Evolutionary conservation across 2,329 filamentous ascomycete genomes (phyloP).

Genomic region (Talaromyces sp.): DNA sequence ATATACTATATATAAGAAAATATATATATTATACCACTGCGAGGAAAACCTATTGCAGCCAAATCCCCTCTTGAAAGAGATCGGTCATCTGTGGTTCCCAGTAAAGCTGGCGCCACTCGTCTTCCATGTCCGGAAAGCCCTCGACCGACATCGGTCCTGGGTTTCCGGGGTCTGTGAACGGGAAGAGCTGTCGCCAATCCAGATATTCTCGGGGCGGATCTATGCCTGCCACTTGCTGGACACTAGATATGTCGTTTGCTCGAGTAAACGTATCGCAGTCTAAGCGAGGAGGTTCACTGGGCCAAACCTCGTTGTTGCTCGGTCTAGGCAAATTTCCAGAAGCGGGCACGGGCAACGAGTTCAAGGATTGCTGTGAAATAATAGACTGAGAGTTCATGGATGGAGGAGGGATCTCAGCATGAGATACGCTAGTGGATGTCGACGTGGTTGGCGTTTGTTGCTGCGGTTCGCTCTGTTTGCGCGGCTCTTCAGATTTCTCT

Average conservation of each 20-base stretch:
- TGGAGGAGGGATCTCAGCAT: neutral
- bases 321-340: neutral
- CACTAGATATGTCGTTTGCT: constrained; percentile 8
- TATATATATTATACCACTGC: no score
- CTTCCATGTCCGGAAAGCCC: constrained; percentile 35
- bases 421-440: neutral
- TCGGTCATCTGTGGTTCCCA: constrained; percentile 39
- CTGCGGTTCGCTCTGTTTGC: neutral
- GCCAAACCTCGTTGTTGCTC: neutral
- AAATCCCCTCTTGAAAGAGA: constrained; percentile 35
- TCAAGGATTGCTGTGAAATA: neutral
- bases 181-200: constrained; percentile 39
- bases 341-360: neutral
- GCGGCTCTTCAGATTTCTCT: neutral
- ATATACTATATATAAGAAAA: neutral
- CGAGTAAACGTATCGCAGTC: constrained; percentile 1
- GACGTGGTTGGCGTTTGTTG: neutral
- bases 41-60: constrained; percentile 24
- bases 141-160: constrained; percentile 32
- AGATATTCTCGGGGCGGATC: constrained; percentile 30
- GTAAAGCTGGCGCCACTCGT: constrained; percentile 42
- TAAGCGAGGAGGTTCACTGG: neutral
- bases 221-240: constrained; percentile 24
- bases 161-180: constrained; percentile 33
- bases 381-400: neutral